Evolutionary conservation across 1,284 basidiomycete genomes (phyloP).

Genomic region (Cutaneotrichosporon curvatum): DNA sequence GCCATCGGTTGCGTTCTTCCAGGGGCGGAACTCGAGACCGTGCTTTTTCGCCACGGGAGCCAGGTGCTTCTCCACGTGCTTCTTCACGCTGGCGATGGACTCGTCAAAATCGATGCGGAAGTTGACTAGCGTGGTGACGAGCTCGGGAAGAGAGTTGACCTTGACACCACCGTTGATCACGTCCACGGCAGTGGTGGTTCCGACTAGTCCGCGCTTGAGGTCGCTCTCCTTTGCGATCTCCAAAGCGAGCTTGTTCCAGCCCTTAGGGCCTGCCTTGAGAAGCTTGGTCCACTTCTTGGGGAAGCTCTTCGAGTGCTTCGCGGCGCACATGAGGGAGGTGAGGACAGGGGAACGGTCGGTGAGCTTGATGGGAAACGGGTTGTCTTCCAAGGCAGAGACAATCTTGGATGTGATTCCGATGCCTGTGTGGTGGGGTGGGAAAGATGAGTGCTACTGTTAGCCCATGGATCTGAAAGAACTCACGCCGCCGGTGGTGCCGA

Average conservation of each 20-base stretch:
- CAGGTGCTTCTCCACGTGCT: constrained; percentile 27
- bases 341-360: constrained; percentile 44
- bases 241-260: constrained; percentile 41
- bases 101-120: constrained; percentile 45
- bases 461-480: constrained; percentile 7
- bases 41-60: constrained; percentile 29
- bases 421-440: constrained; percentile 47
- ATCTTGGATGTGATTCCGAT: constrained; percentile 48
- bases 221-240: background rate
- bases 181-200: constrained; percentile 40
- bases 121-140: constrained; percentile 38
- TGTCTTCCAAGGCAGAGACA: constrained; percentile 42
- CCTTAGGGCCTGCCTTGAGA: constrained; percentile 29
- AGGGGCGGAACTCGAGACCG: constrained; percentile 20
- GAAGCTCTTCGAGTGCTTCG: constrained; percentile 41
- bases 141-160: constrained; percentile 35
- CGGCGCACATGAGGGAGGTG: constrained; percentile 46
- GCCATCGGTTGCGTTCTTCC: constrained; percentile 9
- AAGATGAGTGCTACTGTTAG: constrained; percentile 44
- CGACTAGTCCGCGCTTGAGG: constrained; percentile 16
- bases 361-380: constrained; percentile 43
- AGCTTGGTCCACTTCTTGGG: constrained; percentile 24
- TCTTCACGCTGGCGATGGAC: constrained; percentile 29
- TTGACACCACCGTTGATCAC: constrained; percentile 40
- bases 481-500: constrained; percentile 42